Conservation (phyloP, 2,329 filamentous ascomycete genomes). For the Xylaria sp. region DNA sequence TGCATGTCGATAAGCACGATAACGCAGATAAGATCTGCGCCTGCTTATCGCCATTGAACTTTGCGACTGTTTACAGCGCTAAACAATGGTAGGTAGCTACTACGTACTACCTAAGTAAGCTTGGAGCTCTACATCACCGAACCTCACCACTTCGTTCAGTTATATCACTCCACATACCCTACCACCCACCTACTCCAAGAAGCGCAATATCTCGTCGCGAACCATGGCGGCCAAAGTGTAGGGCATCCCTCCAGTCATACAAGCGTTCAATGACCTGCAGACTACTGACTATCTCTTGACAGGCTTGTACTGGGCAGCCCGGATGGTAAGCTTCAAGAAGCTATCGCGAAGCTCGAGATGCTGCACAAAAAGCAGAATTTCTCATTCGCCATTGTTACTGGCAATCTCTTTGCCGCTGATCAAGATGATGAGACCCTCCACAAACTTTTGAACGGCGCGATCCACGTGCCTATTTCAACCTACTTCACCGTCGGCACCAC, state of each 20-base stretch:
- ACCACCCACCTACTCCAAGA: not conserved
- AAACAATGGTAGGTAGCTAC: not conserved
- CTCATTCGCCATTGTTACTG: constrained; percentile 82
- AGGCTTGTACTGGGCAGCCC: constrained; percentile 86
- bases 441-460: constrained; percentile 75
- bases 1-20: constrained; percentile 31
- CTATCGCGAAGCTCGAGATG: constrained; percentile 81
- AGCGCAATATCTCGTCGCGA: constrained; percentile 14
- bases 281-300: constrained; percentile 22
- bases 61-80: not conserved
- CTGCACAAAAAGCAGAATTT: constrained; percentile 91
- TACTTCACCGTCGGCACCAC: constrained; percentile 87
- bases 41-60: constrained; percentile 1
- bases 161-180: not conserved
- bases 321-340: constrained; percentile 78
- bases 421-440: constrained; percentile 68
- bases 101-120: not conserved
- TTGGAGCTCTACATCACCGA: not conserved
- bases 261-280: constrained; percentile 22
- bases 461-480: constrained; percentile 80
- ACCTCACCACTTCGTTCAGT: not conserved
- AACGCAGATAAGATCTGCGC: not conserved
- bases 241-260: constrained; percentile 33
- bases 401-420: constrained; percentile 78
- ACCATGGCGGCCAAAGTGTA: constrained; percentile 63